Percentiles rank a stretch among this genome's conserved stretches.
These are phyloP conservation scores for Starmera stellimalicola DNA, from an alignment of 1,139 yeast species.

Conservation along the genomic window DNA sequence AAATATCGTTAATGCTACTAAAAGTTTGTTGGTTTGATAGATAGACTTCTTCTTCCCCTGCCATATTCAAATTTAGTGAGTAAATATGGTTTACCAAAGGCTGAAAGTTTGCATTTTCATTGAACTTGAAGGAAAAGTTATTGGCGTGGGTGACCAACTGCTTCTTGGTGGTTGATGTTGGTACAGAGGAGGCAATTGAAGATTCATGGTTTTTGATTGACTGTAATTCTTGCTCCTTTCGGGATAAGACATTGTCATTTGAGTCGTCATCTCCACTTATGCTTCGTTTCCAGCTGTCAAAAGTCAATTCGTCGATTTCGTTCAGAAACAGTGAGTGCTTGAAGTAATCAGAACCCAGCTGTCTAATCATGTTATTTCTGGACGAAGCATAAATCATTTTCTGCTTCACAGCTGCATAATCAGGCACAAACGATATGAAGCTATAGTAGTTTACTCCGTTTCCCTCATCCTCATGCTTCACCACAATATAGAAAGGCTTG, in stretches of 20 bases:
- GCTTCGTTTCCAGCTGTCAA: slow-evolving; percentile 39
- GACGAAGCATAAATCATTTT: slow-evolving; percentile 95
- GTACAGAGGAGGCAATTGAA: slow-evolving; percentile 16
- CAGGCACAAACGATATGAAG: slow-evolving; percentile 84
- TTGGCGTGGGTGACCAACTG: slow-evolving; percentile 16
- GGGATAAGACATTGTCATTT: slow-evolving; percentile 7
- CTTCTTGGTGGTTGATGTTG: slow-evolving; percentile 9
- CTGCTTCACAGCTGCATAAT: slow-evolving; percentile 66
- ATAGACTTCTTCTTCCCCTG: slow-evolving; percentile 27
- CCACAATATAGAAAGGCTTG: slow-evolving; percentile 52
- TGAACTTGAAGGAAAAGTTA: slow-evolving; percentile 16
- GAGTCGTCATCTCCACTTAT: slow-evolving; percentile 7
- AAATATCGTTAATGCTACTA: slow-evolving; percentile 19
- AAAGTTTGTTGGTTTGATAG: slow-evolving; percentile 16
- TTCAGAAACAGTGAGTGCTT: slow-evolving; percentile 47
- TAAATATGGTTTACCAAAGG: slow-evolving; percentile 17
- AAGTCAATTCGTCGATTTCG: slow-evolving; percentile 50
- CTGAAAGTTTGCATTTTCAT: slow-evolving; percentile 11
- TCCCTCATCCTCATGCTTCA: slow-evolving; percentile 26
- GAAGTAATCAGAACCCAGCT: slow-evolving; percentile 62
- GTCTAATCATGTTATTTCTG: slow-evolving; percentile 62
- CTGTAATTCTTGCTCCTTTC: slow-evolving; percentile 15
- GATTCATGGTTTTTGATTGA: slow-evolving; percentile 29
- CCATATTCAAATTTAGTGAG: slow-evolving; percentile 26
- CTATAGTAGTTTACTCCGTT: too few relatives aligned